Conservation (phyloP, 768 basidiomycete genomes). For the Chiua virens region DNA sequence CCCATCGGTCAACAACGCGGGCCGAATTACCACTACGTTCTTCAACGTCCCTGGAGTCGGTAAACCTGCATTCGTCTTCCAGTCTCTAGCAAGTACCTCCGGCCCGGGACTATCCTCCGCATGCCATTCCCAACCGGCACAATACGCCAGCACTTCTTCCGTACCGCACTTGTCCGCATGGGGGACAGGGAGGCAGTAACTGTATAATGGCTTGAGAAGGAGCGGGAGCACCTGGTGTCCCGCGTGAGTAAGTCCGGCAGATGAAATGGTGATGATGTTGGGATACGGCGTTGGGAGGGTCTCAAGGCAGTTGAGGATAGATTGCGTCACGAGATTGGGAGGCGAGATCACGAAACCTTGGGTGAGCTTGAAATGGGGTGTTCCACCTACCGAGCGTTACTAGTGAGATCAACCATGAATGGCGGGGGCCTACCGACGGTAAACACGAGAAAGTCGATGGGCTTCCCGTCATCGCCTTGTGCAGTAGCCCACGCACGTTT, state of each 20-base stretch:
- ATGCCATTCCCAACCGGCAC: constrained; percentile 54
- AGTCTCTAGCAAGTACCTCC: constrained; percentile 45
- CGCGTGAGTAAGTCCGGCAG: constrained; percentile 47
- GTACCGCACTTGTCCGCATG: constrained; percentile 63
- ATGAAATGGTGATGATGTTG: constrained; percentile 54
- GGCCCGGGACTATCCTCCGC: constrained; percentile 40
- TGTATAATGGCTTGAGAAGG: constrained; percentile 49
- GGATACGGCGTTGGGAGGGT: constrained; percentile 50
- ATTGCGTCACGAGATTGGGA: constrained; percentile 57
- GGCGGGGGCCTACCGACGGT: constrained; percentile 51
- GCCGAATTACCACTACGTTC: constrained; percentile 47
- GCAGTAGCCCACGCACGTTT: constrained; percentile 49
- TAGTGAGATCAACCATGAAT: not conserved
- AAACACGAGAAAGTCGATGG: constrained; percentile 58
- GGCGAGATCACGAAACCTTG: constrained; percentile 53
- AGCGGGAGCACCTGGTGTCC: constrained; percentile 49
- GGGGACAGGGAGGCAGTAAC: constrained; percentile 41
- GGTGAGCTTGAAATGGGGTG: constrained; percentile 41
- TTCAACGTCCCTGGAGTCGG: constrained; percentile 46
- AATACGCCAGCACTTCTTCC: constrained; percentile 51
- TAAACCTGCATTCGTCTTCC: constrained; percentile 38
- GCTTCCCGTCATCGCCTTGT: constrained; percentile 23
- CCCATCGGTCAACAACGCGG: constrained; percentile 61
- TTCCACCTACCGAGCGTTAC: constrained; percentile 12
- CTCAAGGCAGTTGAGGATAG: constrained; percentile 54